These are phyloP conservation scores for Biscogniauxia marginata DNA, from an alignment of 2,329 filamentous ascomycete genomes.

Conservation along the genomic window DNA sequence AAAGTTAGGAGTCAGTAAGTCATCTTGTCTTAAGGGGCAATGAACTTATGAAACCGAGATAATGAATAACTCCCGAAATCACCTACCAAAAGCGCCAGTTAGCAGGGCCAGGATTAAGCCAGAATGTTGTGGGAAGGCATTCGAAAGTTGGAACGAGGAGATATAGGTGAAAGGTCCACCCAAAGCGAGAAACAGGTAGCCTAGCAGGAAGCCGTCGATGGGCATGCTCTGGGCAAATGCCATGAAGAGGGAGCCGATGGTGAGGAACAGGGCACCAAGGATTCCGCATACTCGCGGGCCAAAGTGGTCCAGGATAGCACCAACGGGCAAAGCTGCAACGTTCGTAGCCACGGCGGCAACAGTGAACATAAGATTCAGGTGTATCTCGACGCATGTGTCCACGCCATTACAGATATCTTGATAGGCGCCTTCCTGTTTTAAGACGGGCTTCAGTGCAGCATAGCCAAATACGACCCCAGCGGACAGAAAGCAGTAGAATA, in stretches of 20 bases:
- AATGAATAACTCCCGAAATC: neutral
- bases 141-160: slow-evolving; percentile 79
- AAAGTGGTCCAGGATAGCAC: slow-evolving; percentile 78
- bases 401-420: slow-evolving; percentile 54
- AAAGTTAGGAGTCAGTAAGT: neutral
- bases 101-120: slow-evolving; percentile 78
- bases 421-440: slow-evolving; percentile 73
- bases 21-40: neutral
- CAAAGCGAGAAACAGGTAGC: slow-evolving; percentile 73
- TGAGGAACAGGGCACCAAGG: slow-evolving; percentile 66
- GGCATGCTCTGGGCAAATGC: slow-evolving; percentile 62
- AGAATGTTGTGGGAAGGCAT: slow-evolving; percentile 74
- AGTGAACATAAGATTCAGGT: slow-evolving; percentile 89
- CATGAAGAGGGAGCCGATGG: slow-evolving; percentile 69
- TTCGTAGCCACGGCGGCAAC: slow-evolving; percentile 86
- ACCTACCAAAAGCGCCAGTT: slow-evolving; percentile 66
- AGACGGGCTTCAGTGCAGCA: slow-evolving; percentile 77
- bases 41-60: neutral
- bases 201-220: slow-evolving; percentile 73
- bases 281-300: slow-evolving; percentile 76
- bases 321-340: slow-evolving; percentile 80
- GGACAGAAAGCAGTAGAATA: slow-evolving; percentile 72
- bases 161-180: slow-evolving; percentile 83
- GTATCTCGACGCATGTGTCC: slow-evolving; percentile 53
- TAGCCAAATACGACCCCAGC: slow-evolving; percentile 83